A percentile compares a stretch with the other conserved stretches of the same genome.
phyloP scores from a whole-genome alignment of 2,329 filamentous ascomycete genomes.

The Pseudogymnoascus sp. region DNA sequence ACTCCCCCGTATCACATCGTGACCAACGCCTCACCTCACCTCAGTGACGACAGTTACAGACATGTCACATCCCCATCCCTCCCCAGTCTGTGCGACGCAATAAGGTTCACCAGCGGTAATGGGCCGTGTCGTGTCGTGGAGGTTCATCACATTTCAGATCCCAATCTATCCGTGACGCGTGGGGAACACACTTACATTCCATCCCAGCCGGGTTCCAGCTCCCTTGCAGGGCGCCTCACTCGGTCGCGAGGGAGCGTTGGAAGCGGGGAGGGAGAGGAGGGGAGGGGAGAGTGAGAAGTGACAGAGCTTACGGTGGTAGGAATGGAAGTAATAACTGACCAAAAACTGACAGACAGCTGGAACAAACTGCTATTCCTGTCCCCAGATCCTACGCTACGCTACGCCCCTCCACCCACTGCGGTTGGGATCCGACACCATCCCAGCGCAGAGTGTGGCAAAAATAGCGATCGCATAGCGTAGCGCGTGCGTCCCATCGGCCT shows the following conservation, averaged over 20 bases:
- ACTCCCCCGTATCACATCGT: background rate
- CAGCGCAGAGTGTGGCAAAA: background rate
- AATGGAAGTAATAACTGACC: background rate
- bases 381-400: too few relatives aligned
- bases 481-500: background rate
- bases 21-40: background rate
- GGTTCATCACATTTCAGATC: background rate
- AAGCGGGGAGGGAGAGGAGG: background rate
- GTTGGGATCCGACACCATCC: background rate
- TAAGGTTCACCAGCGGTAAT: background rate
- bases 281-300: background rate
- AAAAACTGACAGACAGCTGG: too few relatives aligned
- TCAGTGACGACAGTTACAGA: background rate
- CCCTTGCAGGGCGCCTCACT: background rate
- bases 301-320: background rate
- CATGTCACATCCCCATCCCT: background rate
- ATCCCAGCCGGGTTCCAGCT: background rate
- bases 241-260: background rate
- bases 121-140: too few relatives aligned
- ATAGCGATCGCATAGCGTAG: background rate
- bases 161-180: background rate
- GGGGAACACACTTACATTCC: background rate
- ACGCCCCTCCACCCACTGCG: background rate
- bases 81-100: background rate
- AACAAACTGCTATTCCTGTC: too few relatives aligned